phyloP scores from a whole-genome alignment of 768 basidiomycete species.

The Mycena galopus region DNA sequence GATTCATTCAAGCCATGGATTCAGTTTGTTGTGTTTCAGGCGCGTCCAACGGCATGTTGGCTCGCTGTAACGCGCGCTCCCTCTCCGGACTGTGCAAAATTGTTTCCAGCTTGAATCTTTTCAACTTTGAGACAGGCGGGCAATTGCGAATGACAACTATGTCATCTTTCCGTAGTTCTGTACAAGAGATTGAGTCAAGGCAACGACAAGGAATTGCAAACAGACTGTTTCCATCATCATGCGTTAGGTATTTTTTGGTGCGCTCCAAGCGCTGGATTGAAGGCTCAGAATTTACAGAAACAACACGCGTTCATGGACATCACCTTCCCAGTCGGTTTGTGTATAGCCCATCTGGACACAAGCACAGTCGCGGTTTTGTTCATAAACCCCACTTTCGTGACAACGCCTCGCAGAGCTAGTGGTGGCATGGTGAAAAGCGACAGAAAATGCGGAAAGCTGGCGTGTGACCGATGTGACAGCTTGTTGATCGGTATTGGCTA shows the following conservation, averaged over 20 bases:
- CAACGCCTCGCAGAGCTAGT: constrained; percentile 79
- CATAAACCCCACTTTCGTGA: constrained; percentile 88
- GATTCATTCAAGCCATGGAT: constrained; percentile 13
- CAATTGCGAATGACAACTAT: constrained; percentile 85
- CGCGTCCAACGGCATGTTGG: constrained; percentile 16
- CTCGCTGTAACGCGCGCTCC: constrained; percentile 58
- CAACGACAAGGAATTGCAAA: constrained; percentile 14
- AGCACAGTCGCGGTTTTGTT: constrained; percentile 88
- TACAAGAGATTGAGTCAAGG: constrained; percentile 25
- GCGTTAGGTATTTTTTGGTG: constrained; percentile 83
- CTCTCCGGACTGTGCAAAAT: constrained; percentile 77
- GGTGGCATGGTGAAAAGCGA: constrained; percentile 87
- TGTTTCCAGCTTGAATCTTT: constrained; percentile 79
- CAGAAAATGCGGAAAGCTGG: constrained; percentile 5
- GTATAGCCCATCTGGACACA: constrained; percentile 80
- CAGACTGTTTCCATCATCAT: constrained; percentile 81
- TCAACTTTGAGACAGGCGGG: constrained; percentile 82
- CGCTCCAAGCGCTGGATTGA: constrained; percentile 72
- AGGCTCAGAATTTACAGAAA: constrained; percentile 9
- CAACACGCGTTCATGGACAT: constrained; percentile 32
- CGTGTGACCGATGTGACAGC: background rate
- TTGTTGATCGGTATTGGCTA: background rate
- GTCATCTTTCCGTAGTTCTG: constrained; percentile 78
- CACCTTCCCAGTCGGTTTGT: constrained; percentile 84
- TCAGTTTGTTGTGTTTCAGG: constrained; percentile 11